Evolutionary conservation across 768 basidiomycete genomes (phyloP), one percentile per base, ranked within the genome.

Genomic region (Suillus ampliporus): DNA sequence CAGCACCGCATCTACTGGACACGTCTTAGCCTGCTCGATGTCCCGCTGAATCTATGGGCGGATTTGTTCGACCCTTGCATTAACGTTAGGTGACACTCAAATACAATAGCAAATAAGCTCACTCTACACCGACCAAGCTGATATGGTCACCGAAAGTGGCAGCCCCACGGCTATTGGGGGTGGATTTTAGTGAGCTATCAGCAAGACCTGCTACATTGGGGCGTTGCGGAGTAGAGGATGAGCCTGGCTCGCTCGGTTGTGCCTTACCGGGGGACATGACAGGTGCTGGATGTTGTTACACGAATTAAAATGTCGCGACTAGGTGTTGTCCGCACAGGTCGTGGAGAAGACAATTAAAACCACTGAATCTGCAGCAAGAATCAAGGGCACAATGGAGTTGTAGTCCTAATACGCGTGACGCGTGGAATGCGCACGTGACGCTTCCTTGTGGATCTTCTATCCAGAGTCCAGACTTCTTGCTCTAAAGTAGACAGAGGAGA

Each of bases 191-290:
- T n/a, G 1, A 26, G 15, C 8, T 15, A 48, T 3, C 47, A 15
- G 3, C 47, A 17, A 8, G 3, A 26, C 15, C 15, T 48, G 23
- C 14, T 26, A 23, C 47, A 9, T 48, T 48, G 1, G 47, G 3
- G 15, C 47, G 47, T 48, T 6, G 48, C 7, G 38, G 47, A 21
- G 44, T 47, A 15, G 34, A 60, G 7, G 34, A 34, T 37, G 46
- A 47, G 34, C 14, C 19, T 9, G 21, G 34, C 5, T 28, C 59
- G 23, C 23, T 35, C 1, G 31, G n/a, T n/a, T n/a, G n/a, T n/a
- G n/a, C n/a, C n/a, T n/a, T n/a, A n/a, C n/a, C 26, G n/a, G 41
- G 48, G 5, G 52, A 41, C 48, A 51, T 53, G 60, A 40, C 3
- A 6, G n/a, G 14, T 60, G 23, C 34, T 5, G 10, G 46, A 15